Base-by-base conservation (phyloP, 805 yeast species). In the Kurtzmaniella fragi region DNA sequence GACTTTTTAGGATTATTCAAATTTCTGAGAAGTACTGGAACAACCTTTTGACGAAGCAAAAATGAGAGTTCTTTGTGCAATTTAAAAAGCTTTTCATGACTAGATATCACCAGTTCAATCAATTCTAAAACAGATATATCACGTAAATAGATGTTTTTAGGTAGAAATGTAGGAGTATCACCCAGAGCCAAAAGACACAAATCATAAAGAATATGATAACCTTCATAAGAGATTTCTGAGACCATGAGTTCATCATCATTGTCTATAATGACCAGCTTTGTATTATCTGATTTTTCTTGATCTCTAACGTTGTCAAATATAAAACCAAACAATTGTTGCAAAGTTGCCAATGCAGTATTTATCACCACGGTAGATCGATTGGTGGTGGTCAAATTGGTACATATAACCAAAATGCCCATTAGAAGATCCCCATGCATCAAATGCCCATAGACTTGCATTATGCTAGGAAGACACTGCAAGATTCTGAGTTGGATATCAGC, bases 321-420 rank as follows among this genome's bases (percentile, higher is more conserved):
- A 25, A 84, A 77, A 28, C 84, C 78, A 33, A 89, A 73, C 32
- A 93, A 62, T 56, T 93, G 98, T 45, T 89, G 95, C 34, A 89
- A 72, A 3, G 98, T 88, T 2, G 98, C 99, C 36, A 87, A 80
- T 0, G 98, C 96, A 0, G 98, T 86, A 51, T 89, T 90, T 11
- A 78, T 72, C 4, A 93, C 95, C 49, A 86, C 85, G 0, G 84
- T 77, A 4, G 81, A 74, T 49, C 84, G 83, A 44, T 78, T 83
- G 11, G 79, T 72, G 11, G 78, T 64, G 41, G 86, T 89, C 36
- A 93, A 68, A 27, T 78, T 73, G 0, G 93, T 74, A 54, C 95
- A 86, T 2, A 91, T 78, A 16, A 68, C 64, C 15, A 91, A 61
- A 10, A 87, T 59, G 44, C 76, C 76, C 6, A 80, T 66, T 28